Evolutionary conservation across 2,329 filamentous ascomycete genomes (phyloP), one percentile per base, ranked within the genome.

Genomic region (Exophiala phaeomuriformis): DNA sequence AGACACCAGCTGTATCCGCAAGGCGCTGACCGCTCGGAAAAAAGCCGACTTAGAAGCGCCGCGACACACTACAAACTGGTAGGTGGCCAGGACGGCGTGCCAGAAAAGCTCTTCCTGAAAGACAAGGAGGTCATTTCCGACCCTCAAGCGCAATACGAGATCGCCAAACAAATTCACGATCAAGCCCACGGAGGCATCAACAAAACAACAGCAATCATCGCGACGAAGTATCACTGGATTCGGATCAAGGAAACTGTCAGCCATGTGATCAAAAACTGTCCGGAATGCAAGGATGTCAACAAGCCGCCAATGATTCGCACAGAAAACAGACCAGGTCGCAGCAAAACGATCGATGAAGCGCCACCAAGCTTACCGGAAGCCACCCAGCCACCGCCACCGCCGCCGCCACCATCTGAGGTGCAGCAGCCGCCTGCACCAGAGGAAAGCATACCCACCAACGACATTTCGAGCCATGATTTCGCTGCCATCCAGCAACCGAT

Each of bases 191-290:
- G 86, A 4, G 93, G 93, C 48, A 97, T 97, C 76, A 98, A 98
- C 76, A 96, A 96, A 75, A 97, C 91, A 0, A 97, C 91, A 1
- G 90, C 91, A 19, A 86, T 84, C 19, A 95, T 98, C 64, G 89
- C 91, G 7, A 88, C 96, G 67, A 86, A 85, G 66, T 96, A 91
- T 68, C 93, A 97, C 72, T 98, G 93, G 93, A 90, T 94, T 45
- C 82, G 91, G 57, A 97, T 97, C 74, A 98, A 97, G 69, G 90
- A 96, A 71, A 97, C 91, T 0, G 93, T 96, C 57, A 93, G 86
- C 67, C 84, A 91, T 67, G 90, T 95, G 63, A 95, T 97, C 70
- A 85, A 88, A 64, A 91, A 93, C 64, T 98, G 93, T 70, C 73
- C 80, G 5, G 85, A 95, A 67, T 97, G 91, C 74, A 95, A 91